Conservation (phyloP, 2,329 filamentous ascomycete genomes). For the Hymenoscyphus infarciens region DNA sequence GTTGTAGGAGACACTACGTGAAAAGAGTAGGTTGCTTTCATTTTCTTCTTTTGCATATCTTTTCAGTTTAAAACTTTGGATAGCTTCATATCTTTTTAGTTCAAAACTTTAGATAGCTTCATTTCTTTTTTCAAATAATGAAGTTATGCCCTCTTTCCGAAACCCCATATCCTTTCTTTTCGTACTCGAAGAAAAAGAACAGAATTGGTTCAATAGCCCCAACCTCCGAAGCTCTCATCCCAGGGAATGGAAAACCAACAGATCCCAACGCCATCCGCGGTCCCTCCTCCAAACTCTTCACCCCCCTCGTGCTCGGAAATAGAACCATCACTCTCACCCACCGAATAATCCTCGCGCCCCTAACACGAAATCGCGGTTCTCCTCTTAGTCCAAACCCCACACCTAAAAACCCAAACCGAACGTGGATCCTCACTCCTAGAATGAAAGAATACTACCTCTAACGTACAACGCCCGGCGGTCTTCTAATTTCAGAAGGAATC, state of each 20-base stretch:
- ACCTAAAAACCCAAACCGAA: slow-evolving; percentile 43
- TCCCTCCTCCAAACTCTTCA: slow-evolving; percentile 37
- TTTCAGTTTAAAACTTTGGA: too few relatives aligned
- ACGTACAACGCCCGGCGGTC: slow-evolving; percentile 47
- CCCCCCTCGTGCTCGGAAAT: slow-evolving; percentile 40
- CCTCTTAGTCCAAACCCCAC: slow-evolving; percentile 42
- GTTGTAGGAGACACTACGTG: not conserved
- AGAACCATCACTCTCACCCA: slow-evolving; percentile 44
- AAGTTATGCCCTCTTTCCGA: too few relatives aligned
- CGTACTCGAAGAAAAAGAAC: not conserved
- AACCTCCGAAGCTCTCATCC: slow-evolving; percentile 44
- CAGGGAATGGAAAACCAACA: slow-evolving; percentile 49
- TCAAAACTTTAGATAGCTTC: slow-evolving; percentile 3
- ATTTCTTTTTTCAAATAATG: too few relatives aligned
- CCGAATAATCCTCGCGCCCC: slow-evolving; percentile 50
- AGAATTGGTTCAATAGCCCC: slow-evolving; percentile 26
- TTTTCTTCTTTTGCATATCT: not conserved
- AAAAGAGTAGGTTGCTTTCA: not conserved
- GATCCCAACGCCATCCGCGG: slow-evolving; percentile 26
- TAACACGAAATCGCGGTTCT: slow-evolving; percentile 50
- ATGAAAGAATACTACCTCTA: slow-evolving; percentile 48
- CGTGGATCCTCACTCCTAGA: slow-evolving; percentile 45
- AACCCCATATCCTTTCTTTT: too few relatives aligned
- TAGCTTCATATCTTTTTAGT: too few relatives aligned
- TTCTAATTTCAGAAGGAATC: slow-evolving; percentile 53